Conservation (phyloP, 768 basidiomycete genomes). For the Russula sp. region DNA sequence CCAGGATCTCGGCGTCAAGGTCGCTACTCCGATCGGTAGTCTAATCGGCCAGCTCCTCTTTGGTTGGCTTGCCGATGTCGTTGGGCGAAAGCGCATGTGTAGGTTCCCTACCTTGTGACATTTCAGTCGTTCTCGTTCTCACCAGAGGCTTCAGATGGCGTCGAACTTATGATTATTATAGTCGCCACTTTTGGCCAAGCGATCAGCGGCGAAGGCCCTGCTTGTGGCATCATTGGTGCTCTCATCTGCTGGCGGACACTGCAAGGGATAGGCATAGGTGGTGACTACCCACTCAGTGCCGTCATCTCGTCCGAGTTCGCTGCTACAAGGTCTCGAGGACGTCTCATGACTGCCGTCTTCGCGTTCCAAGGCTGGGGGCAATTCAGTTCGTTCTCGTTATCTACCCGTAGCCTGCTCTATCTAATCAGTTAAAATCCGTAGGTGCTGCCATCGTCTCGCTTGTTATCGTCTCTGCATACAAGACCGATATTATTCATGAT, state of each 20-base stretch:
- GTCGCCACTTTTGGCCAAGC: slow-evolving; percentile 75
- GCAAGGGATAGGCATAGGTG: slow-evolving; percentile 79
- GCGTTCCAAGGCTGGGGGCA: slow-evolving; percentile 86
- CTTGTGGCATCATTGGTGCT: slow-evolving; percentile 65
- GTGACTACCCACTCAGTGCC: slow-evolving; percentile 81
- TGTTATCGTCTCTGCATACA: slow-evolving; percentile 62
- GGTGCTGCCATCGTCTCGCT: slow-evolving; percentile 61
- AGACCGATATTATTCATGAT: slow-evolving; percentile 44
- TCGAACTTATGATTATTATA: slow-evolving; percentile 78
- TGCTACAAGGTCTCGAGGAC: slow-evolving; percentile 64
- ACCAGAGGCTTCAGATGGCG: slow-evolving; percentile 40
- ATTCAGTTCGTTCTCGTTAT: slow-evolving; percentile 42
- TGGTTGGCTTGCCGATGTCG: slow-evolving; percentile 39
- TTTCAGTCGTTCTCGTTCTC: not conserved
- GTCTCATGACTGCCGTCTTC: slow-evolving; percentile 88
- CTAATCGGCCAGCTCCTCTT: slow-evolving; percentile 38
- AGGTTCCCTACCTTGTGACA: slow-evolving; percentile 25
- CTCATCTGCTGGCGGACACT: slow-evolving; percentile 82
- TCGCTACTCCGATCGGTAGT: slow-evolving; percentile 36
- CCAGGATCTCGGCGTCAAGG: slow-evolving; percentile 42
- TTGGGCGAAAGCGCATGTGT: slow-evolving; percentile 56
- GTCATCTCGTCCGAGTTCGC: slow-evolving; percentile 90
- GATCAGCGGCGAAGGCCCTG: slow-evolving; percentile 57
- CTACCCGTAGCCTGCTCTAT: not conserved
- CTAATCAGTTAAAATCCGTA: slow-evolving; percentile 21